A percentile compares a stretch with the other conserved stretches of the same genome.
These are phyloP conservation scores for Metarhizium brunneum DNA, from an alignment of 2,329 filamentous ascomycete genomes.

Conservation along the genomic window DNA sequence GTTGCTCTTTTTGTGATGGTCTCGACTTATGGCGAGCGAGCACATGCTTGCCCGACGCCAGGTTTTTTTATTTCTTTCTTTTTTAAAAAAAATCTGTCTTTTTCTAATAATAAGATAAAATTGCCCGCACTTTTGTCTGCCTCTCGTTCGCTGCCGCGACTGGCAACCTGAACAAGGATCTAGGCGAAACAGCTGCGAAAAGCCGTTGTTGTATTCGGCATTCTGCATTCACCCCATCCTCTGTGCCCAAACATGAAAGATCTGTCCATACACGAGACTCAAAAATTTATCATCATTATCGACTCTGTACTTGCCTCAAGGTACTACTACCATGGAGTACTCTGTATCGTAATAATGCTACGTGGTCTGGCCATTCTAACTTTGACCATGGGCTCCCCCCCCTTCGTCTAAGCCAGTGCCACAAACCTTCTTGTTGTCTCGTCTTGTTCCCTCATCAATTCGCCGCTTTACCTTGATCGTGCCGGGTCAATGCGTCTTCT, in stretches of 20 bases:
- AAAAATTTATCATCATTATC: no score
- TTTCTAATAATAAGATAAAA: no score
- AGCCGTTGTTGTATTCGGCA: not conserved
- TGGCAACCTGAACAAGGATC: not conserved
- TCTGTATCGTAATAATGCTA: no score
- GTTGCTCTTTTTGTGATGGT: not conserved
- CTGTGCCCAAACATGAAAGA: no score
- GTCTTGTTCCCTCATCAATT: constrained; percentile 9
- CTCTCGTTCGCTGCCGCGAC: not conserved
- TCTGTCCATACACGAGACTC: no score
- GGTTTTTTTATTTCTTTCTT: no score
- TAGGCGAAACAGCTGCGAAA: not conserved
- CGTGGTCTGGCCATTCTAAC: no score
- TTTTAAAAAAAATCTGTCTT: no score
- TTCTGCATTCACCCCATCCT: not conserved
- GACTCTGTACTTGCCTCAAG: no score
- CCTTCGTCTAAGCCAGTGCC: not conserved
- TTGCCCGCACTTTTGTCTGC: not conserved
- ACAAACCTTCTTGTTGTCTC: constrained; percentile 5
- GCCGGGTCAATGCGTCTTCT: not conserved
- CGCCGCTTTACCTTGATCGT: not conserved
- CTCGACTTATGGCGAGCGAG: not conserved
- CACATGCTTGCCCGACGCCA: not conserved
- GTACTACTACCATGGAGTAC: no score
- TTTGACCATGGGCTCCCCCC: not conserved